Percentiles rank a stretch among this genome's conserved stretches.
Evolutionary conservation across 2,329 filamentous ascomycete genomes (phyloP).

Genomic region (Talaromyces albobiverticillius): DNA sequence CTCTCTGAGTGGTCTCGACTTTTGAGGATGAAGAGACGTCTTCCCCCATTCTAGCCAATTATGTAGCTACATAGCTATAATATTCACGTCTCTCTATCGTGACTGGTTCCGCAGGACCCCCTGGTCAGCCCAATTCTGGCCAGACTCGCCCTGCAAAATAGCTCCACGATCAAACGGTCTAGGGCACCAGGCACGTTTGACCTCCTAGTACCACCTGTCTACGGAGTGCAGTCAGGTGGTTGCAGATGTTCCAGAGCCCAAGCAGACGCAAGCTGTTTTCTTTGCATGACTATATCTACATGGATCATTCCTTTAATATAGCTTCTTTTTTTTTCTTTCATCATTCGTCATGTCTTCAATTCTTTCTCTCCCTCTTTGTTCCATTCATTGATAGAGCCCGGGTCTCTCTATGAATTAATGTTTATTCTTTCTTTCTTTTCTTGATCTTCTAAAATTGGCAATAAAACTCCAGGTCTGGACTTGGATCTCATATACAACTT

Average conservation of each 20-base stretch:
- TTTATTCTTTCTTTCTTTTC: background rate
- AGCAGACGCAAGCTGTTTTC: too few relatives aligned
- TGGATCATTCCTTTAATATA: background rate
- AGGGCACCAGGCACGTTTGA: slow-evolving; percentile 4
- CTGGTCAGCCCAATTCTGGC: too few relatives aligned
- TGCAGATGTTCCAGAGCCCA: too few relatives aligned
- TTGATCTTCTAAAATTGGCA: background rate
- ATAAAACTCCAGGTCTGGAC: slow-evolving; percentile 20
- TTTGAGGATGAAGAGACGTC: too few relatives aligned
- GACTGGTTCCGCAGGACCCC: too few relatives aligned
- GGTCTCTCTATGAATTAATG: background rate
- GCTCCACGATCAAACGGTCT: slow-evolving; percentile 6
- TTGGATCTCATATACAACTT: slow-evolving; percentile 14
- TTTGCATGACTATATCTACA: too few relatives aligned
- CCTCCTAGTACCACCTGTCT: slow-evolving; percentile 7
- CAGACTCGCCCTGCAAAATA: background rate
- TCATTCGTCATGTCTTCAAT: background rate
- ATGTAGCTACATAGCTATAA: too few relatives aligned
- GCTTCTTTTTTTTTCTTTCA: background rate
- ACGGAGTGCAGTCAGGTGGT: background rate
- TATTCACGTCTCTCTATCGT: too few relatives aligned
- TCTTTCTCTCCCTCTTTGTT: background rate
- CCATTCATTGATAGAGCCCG: too few relatives aligned
- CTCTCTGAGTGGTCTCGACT: too few relatives aligned
- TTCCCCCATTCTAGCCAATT: too few relatives aligned